Base-by-base conservation (phyloP, 495 filamentous ascomycete genomes). In the Oleoguttula mirabilis region DNA sequence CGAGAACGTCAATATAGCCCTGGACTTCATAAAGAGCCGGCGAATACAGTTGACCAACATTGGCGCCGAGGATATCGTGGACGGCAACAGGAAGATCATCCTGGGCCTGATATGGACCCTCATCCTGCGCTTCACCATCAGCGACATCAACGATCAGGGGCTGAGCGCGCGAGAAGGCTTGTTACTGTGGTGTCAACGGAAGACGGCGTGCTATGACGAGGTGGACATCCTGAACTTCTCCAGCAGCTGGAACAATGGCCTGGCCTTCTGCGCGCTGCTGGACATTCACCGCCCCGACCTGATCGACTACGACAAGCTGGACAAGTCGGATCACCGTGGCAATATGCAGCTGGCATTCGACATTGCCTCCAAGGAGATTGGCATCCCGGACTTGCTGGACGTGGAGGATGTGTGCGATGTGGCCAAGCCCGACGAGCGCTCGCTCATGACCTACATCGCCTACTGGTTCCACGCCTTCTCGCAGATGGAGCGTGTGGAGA, bases 391-490 rank as follows among this genome's bases (percentile, higher is more conserved):
- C 51, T 66, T 98, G 48, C 74, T 98, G 22, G 90, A 98, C 59
- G 90, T 96, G 2, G 90, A 98, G 60, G 90, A 98, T 67, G 92
- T 96, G 21, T 94, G 86, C 60, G 90, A 96, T 60, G 90, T 98
- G 11, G 76, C 85, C 10, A 88, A 84, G 61, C 90, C 90, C 10
- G 90, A 98, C 54, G 90, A 98, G 61, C 81, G 86, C 44, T 88
- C 82, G 51, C 70, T 98, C 58, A 96, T 98, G 88, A 98, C 90
- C 4, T 98, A 98, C 57, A 96, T 98, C 51, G 90, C 90, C 45
- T 96, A 96, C 62, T 98, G 92, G 90, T 98, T 96, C 71, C 90
- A 98, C 55, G 92, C 90, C 44, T 98, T 98, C 56, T 94, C 88
- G 17, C 87, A 95, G 56, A 84, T 98, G 75, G 90, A 98, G 62